A percentile compares a stretch with the other conserved stretches of the same genome.
phyloP scores from a whole-genome alignment of 2,329 filamentous ascomycete genomes.

The Trichoderma lentiforme region DNA sequence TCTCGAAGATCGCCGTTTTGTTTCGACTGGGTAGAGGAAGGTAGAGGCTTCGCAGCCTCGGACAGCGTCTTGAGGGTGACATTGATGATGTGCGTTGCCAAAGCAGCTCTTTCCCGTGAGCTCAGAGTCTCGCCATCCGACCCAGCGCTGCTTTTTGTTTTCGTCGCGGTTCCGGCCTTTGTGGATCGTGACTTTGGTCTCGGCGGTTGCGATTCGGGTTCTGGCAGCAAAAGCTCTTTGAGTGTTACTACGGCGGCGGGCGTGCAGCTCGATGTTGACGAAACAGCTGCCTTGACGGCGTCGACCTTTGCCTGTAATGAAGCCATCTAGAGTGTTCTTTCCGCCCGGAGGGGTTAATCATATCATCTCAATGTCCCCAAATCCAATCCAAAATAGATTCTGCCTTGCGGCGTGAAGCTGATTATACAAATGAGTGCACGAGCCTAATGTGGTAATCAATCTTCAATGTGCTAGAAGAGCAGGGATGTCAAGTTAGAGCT shows the following conservation, averaged over 20 bases:
- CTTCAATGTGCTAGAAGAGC: slow-evolving; percentile 1
- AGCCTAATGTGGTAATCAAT: slow-evolving; percentile 14
- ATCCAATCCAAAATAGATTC: slow-evolving; percentile 26
- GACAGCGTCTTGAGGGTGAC: slow-evolving; percentile 63
- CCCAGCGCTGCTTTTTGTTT: slow-evolving; percentile 24
- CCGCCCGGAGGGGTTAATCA: slow-evolving; percentile 29
- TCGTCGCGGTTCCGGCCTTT: slow-evolving; percentile 28
- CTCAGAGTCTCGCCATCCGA: slow-evolving; percentile 29
- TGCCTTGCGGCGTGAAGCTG: slow-evolving; percentile 24
- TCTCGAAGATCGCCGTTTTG: slow-evolving; percentile 34
- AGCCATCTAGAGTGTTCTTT: slow-evolving; percentile 39
- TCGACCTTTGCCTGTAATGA: slow-evolving; percentile 43
- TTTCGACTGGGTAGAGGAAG: slow-evolving; percentile 31
- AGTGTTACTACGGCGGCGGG: slow-evolving; percentile 45
- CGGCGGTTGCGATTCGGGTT: slow-evolving; percentile 29
- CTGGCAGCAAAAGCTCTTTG: slow-evolving; percentile 44
- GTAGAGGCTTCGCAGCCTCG: slow-evolving; percentile 57
- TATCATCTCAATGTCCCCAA: slow-evolving; percentile 29
- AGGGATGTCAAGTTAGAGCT: not conserved
- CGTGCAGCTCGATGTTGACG: slow-evolving; percentile 53
- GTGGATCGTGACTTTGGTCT: slow-evolving; percentile 27
- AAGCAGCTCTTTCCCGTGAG: slow-evolving; percentile 55
- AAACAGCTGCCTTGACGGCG: slow-evolving; percentile 53
- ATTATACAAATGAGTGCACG: slow-evolving; percentile 21
- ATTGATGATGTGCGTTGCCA: slow-evolving; percentile 74